Percentiles rank a stretch among this genome's conserved stretches.
phyloP scores from a whole-genome alignment of 805 yeast genomes.

The Metschnikowia colocasiae region DNA sequence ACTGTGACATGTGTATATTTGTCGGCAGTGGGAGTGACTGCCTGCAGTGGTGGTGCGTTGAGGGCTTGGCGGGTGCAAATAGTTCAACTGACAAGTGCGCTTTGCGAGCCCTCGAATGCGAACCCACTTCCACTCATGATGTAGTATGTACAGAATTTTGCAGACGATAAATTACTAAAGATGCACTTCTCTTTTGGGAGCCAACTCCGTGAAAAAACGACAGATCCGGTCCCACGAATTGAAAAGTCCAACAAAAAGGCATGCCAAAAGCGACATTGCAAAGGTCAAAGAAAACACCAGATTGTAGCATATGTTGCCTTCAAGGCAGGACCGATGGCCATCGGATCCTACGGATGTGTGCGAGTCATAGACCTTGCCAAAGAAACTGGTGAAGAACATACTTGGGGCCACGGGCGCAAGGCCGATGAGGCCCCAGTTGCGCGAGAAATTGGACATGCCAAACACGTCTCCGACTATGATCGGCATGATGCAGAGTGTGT shows the following conservation, averaged over 20 bases:
- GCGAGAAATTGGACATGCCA: conserved; percentile 64
- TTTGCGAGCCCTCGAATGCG: conserved; percentile 2
- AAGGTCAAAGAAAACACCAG: conserved; percentile 41
- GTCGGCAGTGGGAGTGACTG: not conserved
- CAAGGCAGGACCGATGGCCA: conserved; percentile 22
- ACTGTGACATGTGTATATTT: not conserved
- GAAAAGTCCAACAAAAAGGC: conserved; percentile 17
- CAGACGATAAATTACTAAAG: not conserved
- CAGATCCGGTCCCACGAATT: conserved; percentile 13
- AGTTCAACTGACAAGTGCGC: not conserved
- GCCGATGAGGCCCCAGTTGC: conserved; percentile 71
- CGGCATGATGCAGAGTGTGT: conserved; percentile 68
- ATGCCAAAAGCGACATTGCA: conserved; percentile 29
- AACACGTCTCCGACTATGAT: conserved; percentile 72
- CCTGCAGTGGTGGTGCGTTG: not conserved
- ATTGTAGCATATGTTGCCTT: conserved; percentile 33
- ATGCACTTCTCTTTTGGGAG: not conserved
- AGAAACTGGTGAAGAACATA: conserved; percentile 54
- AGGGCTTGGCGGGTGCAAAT: conserved; percentile 5
- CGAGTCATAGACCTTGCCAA: conserved; percentile 62
- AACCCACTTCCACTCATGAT: not conserved
- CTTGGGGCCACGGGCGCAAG: conserved; percentile 64
- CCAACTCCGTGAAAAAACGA: not conserved
- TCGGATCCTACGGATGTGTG: conserved; percentile 21
- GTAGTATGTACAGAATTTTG: not conserved